Evolutionary conservation across 306 rosid species (phyloP), one percentile per base, ranked within the genome.

Genomic region (Pueraria montana): DNA sequence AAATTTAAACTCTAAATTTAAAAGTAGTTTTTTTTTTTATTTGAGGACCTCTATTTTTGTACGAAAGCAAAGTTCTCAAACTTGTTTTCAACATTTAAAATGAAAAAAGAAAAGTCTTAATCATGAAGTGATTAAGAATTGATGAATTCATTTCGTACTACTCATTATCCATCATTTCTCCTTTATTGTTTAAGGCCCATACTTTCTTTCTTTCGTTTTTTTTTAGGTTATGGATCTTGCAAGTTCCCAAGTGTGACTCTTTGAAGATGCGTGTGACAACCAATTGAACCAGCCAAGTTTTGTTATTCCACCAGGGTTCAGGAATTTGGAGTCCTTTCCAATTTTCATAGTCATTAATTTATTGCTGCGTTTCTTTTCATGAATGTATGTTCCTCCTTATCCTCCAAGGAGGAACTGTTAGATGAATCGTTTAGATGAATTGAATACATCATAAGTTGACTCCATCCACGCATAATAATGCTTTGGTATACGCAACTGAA

Each of bases 171-270:
- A 48, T 43, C 20, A 42, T 45, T 45, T 65, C 68, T 18, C 24
- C 26, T 40, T 75, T 75, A 74, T 23, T 45, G 0, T 71, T 14
- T 11, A 32, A 14, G 46, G 23, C n/a, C 14, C 48, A 32, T 21
- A n/a, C 14, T 67, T 38, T n/a, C n/a, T 76, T 27, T 45, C 5
- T 11, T 55, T 52, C 17, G 14, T 46, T 17, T 6, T 49, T 27
- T 43, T 73, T n/a, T 77, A 94, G 98, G 97, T 83, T 84, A 86
- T 83, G 98, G 94, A 83, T 85, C 90, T 4, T 92, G 98, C 91
- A 91, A 86, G 84, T 89, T 85, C 24, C 96, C 94, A 0, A 86
- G 94, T 53, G 98, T 89, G 73, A 91, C 87, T 1, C 86, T 89
- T 1, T 86, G 87, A 94, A 67, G 84, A 36, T 56, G 40, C 12